Conservation (phyloP, 2,329 filamentous ascomycete species). For the Paraphoma chrysanthemicola region DNA sequence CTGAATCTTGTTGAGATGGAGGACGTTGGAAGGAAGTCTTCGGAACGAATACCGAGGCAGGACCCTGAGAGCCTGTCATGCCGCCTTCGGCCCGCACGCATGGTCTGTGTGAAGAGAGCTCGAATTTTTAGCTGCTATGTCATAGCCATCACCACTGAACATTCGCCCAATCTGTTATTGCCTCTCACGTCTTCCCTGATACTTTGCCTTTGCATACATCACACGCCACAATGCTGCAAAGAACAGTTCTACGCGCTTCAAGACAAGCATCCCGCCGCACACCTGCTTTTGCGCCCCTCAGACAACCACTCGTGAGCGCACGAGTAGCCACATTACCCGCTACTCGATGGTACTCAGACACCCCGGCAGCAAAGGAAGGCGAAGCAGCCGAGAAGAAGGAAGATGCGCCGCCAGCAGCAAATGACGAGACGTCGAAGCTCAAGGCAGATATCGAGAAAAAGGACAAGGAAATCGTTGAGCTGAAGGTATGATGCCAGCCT, state of each 20-base stretch:
- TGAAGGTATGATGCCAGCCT: slow-evolving; percentile 71
- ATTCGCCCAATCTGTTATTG: not conserved
- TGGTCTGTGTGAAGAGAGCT: slow-evolving; percentile 13
- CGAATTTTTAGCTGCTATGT: slow-evolving; percentile 29
- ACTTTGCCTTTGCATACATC: slow-evolving; percentile 1
- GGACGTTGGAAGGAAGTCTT: slow-evolving; percentile 4
- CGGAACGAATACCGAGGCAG: slow-evolving; percentile 32
- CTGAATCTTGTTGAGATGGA: not conserved
- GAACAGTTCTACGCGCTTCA: slow-evolving; percentile 58
- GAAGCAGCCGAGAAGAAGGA: slow-evolving; percentile 54
- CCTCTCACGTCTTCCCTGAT: not conserved
- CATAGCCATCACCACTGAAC: slow-evolving; percentile 15
- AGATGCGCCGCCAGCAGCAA: slow-evolving; percentile 45
- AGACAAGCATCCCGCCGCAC: slow-evolving; percentile 50
- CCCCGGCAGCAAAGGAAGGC: slow-evolving; percentile 51
- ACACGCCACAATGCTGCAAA: slow-evolving; percentile 56
- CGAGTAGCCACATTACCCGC: slow-evolving; percentile 38
- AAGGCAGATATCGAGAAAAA: slow-evolving; percentile 75
- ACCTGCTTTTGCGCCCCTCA: slow-evolving; percentile 49
- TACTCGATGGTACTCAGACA: slow-evolving; percentile 57
- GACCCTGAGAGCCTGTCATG: slow-evolving; percentile 11
- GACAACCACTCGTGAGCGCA: slow-evolving; percentile 37
- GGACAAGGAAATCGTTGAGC: slow-evolving; percentile 75
- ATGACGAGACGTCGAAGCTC: slow-evolving; percentile 43
- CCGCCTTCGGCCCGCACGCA: slow-evolving; percentile 20